Evolutionary conservation across 73 alveolate genomes (phyloP).

Genomic region (Tetrahymena elliotti): DNA sequence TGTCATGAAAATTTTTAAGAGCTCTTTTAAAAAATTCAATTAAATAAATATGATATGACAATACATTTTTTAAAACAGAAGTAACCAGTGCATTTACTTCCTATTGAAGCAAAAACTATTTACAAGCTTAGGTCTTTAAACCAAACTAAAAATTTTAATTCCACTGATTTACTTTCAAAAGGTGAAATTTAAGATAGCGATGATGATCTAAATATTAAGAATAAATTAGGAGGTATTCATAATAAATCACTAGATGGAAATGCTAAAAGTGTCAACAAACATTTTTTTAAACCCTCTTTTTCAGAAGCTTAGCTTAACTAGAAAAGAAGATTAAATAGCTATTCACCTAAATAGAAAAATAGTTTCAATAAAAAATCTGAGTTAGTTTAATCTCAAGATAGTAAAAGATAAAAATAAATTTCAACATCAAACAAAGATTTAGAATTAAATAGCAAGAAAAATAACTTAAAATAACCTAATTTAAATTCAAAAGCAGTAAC

Average conservation of each 20-base stretch:
- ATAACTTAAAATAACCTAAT: neutral
- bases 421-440: neutral
- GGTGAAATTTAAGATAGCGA: neutral
- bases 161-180: neutral
- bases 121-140: neutral
- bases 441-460: neutral
- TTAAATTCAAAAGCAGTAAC: no score
- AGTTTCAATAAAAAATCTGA: neutral
- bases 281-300: neutral
- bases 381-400: neutral
- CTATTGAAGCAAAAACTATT: neutral
- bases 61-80: neutral
- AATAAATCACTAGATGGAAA: neutral
- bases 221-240: neutral
- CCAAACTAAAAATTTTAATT: neutral
- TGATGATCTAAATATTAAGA: neutral
- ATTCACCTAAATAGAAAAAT: neutral
- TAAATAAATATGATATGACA: neutral
- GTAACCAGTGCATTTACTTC: neutral
- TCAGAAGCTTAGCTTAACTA: neutral
- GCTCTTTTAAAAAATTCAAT: neutral
- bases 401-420: neutral
- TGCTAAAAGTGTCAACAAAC: neutral
- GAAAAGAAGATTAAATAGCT: neutral
- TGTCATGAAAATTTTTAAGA: neutral